Conservation (phyloP, 2,329 filamentous ascomycete genomes). For the Ceratocystis colombiana region DNA sequence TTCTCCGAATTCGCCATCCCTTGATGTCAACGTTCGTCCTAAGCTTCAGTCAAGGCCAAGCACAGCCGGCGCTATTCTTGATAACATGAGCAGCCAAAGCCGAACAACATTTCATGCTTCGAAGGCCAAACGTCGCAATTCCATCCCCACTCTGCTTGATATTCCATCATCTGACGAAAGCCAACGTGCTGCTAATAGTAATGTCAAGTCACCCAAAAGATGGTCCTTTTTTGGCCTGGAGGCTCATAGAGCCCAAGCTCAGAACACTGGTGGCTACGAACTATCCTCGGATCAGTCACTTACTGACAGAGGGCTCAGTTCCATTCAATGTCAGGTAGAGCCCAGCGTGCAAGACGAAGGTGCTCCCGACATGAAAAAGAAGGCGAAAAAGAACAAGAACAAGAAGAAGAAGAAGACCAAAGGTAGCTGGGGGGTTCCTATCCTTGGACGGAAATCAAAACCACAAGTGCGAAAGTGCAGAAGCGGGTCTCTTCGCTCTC, state of each 20-base stretch:
- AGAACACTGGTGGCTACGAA: background rate
- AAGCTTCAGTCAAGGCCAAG: slow-evolving; percentile 47
- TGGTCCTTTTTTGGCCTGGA: slow-evolving; percentile 57
- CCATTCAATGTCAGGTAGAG: slow-evolving; percentile 26
- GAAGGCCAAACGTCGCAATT: slow-evolving; percentile 46
- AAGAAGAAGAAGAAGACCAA: slow-evolving; percentile 30
- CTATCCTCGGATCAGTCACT: slow-evolving; percentile 26
- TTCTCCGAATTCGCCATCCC: background rate
- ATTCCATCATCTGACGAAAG: slow-evolving; percentile 30
- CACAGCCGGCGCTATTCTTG: slow-evolving; percentile 61
- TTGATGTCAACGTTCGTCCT: slow-evolving; percentile 18
- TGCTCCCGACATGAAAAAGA: slow-evolving; percentile 29
- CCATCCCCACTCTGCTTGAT: slow-evolving; percentile 46
- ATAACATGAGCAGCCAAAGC: slow-evolving; percentile 33
- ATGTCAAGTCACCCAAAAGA: slow-evolving; percentile 44
- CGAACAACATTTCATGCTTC: slow-evolving; percentile 26
- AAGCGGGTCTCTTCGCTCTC: slow-evolving; percentile 34
- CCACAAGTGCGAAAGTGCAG: slow-evolving; percentile 36
- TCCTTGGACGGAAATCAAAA: slow-evolving; percentile 54
- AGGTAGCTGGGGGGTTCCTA: slow-evolving; percentile 54
- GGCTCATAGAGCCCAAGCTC: slow-evolving; percentile 31
- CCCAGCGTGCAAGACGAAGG: slow-evolving; percentile 26
- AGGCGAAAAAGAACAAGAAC: slow-evolving; percentile 46
- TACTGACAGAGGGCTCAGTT: slow-evolving; percentile 31
- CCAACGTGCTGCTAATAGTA: slow-evolving; percentile 36